Evolutionary conservation across 257 asterid genomes (phyloP).

Genomic region (Leonotis leonurus): DNA sequence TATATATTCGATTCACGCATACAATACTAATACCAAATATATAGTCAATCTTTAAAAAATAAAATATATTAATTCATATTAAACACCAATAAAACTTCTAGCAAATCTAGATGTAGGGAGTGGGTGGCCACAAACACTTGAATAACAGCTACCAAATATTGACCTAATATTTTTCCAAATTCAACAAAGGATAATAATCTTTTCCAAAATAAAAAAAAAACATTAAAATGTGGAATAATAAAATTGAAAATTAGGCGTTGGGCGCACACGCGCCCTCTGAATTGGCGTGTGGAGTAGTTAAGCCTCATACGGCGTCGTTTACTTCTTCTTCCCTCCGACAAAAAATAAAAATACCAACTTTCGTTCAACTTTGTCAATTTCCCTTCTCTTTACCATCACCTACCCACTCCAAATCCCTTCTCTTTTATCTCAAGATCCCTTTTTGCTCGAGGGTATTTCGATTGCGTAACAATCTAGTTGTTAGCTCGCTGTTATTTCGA

Average conservation of each 20-base stretch:
- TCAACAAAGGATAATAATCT: not conserved
- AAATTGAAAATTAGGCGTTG: conserved; percentile 7
- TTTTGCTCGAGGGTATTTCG: conserved; percentile 21
- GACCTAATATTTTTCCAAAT: not conserved
- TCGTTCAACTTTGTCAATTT: not conserved
- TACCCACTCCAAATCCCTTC: conserved; percentile 21
- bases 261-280: conserved; percentile 19
- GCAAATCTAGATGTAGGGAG: not conserved
- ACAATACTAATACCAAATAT: too few species aligned
- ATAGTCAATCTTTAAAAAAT: too few species aligned
- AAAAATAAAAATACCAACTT: conserved; percentile 14
- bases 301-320: conserved; percentile 25
- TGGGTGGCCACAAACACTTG: conserved; percentile 1
- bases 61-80: too few species aligned
- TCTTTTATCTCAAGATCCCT: conserved; percentile 18
- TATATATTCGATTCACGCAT: too few species aligned
- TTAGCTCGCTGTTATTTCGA: not conserved
- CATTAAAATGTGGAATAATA: too few species aligned
- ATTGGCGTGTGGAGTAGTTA: conserved; percentile 35
- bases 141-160: not conserved
- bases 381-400: conserved; percentile 7
- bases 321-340: not conserved
- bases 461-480: conserved; percentile 7
- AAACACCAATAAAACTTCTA: too few species aligned
- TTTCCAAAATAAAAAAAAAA: not conserved